Percentiles rank a stretch among this genome's conserved stretches.
Conservation (phyloP, 1,139 yeast genomes). For the Blastobotrys malaysiensis region DNA sequence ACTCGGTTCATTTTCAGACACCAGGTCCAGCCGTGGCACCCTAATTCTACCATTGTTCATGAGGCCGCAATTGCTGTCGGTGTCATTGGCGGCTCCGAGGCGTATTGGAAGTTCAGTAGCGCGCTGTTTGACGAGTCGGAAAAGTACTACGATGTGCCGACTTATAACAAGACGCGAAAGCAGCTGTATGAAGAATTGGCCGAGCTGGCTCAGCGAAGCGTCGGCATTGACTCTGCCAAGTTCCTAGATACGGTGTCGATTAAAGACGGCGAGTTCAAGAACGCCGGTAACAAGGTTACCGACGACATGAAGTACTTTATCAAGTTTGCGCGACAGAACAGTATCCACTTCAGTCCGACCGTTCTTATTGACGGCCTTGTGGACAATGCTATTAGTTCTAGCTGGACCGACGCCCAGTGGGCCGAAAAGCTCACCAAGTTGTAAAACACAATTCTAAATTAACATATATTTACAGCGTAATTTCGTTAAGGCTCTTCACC, state of each 20-base stretch:
- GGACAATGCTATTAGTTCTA: constrained; percentile 40
- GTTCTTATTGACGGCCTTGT: constrained; percentile 65
- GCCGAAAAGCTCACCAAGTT: constrained; percentile 23
- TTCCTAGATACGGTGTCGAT: constrained; percentile 30
- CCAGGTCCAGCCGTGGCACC: constrained; percentile 85
- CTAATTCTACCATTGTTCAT: constrained; percentile 58
- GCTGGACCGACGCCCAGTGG: constrained; percentile 29
- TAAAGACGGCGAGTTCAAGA: constrained; percentile 35
- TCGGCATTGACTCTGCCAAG: constrained; percentile 29
- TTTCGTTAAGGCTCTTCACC: not conserved
- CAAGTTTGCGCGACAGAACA: constrained; percentile 66
- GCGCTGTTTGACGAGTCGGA: constrained; percentile 42
- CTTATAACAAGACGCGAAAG: constrained; percentile 49
- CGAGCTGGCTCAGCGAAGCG: constrained; percentile 43
- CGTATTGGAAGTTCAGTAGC: constrained; percentile 60
- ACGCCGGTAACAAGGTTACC: constrained; percentile 55
- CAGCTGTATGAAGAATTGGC: constrained; percentile 54
- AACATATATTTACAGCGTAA: constrained; percentile 3
- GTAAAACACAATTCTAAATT: not conserved
- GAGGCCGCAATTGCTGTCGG: constrained; percentile 73
- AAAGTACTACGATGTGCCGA: constrained; percentile 58
- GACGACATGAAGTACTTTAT: constrained; percentile 69
- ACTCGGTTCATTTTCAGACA: constrained; percentile 50
- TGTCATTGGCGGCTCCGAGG: constrained; percentile 41
- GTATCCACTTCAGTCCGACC: constrained; percentile 84